Evolutionary conservation across 352 stramenopile species (phyloP).

Genomic region (Pythium biforme): DNA sequence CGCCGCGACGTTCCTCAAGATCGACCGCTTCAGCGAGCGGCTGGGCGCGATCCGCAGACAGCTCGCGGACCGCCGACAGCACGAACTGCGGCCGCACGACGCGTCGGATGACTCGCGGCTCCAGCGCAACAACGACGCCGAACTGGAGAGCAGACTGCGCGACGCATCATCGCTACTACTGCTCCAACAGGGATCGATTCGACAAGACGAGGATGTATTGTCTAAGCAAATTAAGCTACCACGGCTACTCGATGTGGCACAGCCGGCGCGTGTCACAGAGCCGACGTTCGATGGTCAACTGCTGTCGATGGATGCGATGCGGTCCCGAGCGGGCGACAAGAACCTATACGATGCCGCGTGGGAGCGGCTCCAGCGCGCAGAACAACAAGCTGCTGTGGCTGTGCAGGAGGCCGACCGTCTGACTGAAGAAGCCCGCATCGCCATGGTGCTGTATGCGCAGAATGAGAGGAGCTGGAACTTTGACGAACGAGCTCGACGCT

Average conservation of each 20-base stretch:
- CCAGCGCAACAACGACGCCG: slow-evolving; percentile 10
- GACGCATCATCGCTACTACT: not conserved
- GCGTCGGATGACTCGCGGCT: not conserved
- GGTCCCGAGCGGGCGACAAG: slow-evolving; percentile 30
- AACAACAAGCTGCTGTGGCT: slow-evolving; percentile 29
- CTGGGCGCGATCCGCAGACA: slow-evolving; percentile 41
- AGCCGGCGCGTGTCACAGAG: slow-evolving; percentile 12
- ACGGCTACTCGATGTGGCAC: slow-evolving; percentile 10
- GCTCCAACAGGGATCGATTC: not conserved
- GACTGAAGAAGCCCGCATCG: slow-evolving; percentile 56
- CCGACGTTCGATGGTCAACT: slow-evolving; percentile 25
- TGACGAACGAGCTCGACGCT: slow-evolving; percentile 53
- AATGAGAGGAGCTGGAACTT: slow-evolving; percentile 62
- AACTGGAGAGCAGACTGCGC: not conserved
- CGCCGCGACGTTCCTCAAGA: slow-evolving; percentile 35
- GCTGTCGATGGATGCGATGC: slow-evolving; percentile 39
- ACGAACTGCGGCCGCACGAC: not conserved
- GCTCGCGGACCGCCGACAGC: slow-evolving; percentile 29
- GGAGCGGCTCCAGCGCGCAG: slow-evolving; percentile 28
- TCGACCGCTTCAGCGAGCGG: slow-evolving; percentile 45
- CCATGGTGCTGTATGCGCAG: slow-evolving; percentile 55
- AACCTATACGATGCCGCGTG: slow-evolving; percentile 35
- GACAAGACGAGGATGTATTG: not conserved
- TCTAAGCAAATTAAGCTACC: slow-evolving; percentile 22
- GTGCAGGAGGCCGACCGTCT: slow-evolving; percentile 49